phyloP scores from a whole-genome alignment of 495 filamentous ascomycete species.

The Poronia punctata region DNA sequence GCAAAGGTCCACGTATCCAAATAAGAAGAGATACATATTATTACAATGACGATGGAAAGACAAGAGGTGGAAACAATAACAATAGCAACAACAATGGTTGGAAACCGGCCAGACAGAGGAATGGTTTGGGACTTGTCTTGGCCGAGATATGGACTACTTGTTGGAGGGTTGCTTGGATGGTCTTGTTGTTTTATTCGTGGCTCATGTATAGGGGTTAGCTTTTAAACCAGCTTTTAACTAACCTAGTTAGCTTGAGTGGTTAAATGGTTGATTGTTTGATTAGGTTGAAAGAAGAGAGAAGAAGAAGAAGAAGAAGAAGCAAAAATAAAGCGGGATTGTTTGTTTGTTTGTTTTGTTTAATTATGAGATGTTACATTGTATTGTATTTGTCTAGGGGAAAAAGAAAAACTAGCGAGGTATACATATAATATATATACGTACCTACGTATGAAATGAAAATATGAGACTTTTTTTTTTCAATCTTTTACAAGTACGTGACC shows the following conservation, averaged over 20 bases:
- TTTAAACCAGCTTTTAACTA: not conserved
- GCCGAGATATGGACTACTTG: slow-evolving; percentile 41
- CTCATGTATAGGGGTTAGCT: slow-evolving; percentile 32
- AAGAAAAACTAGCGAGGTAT: no score
- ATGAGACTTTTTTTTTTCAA: no score
- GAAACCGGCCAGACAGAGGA: slow-evolving; percentile 9
- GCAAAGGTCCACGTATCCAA: slow-evolving; percentile 34
- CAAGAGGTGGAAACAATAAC: no score
- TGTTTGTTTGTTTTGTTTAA: no score
- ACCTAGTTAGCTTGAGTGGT: not conserved
- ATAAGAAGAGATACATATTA: slow-evolving; percentile 33
- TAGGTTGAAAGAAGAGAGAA: not conserved
- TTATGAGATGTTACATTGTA: no score
- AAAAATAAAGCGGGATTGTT: no score
- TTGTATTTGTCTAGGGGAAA: no score
- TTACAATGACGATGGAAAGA: slow-evolving; percentile 29
- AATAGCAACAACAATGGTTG: slow-evolving; percentile 14
- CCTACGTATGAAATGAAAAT: no score
- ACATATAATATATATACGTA: no score
- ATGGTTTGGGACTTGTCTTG: slow-evolving; percentile 19
- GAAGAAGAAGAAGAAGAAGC: not conserved
- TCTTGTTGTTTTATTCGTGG: slow-evolving; percentile 32
- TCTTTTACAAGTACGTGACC: no score
- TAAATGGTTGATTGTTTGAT: not conserved
- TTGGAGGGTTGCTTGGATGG: slow-evolving; percentile 42